Percentiles rank a stretch among this genome's conserved stretches.
Conservation (phyloP, 306 rosid species). For the Malus domestica region DNA sequence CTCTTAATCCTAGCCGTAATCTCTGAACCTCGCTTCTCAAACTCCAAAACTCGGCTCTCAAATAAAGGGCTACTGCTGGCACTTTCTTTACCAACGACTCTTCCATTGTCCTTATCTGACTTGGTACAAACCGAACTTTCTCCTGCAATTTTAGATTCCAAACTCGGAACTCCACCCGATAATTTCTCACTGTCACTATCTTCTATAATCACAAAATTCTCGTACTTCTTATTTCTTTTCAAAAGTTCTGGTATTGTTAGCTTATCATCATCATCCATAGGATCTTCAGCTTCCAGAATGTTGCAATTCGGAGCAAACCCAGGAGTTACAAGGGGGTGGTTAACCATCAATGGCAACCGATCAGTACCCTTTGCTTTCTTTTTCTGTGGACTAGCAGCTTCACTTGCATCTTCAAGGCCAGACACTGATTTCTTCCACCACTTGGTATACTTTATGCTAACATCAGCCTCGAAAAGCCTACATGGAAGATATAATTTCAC, state of each 20-base stretch:
- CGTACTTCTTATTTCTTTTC: background rate
- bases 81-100: background rate
- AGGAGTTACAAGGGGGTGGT: background rate
- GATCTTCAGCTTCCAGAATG: background rate
- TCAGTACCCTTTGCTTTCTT: background rate
- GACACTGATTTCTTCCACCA: constrained; percentile 15
- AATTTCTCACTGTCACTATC: background rate
- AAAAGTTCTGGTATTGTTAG: background rate
- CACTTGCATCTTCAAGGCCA: background rate
- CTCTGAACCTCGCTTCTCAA: background rate
- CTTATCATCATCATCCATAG: background rate
- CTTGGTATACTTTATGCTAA: constrained; percentile 4
- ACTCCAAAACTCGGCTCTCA: background rate
- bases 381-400: background rate
- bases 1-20: background rate
- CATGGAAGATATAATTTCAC: constrained; percentile 30
- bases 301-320: background rate
- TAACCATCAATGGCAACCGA: background rate
- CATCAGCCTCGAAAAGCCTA: constrained; percentile 24
- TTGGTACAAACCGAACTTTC: background rate
- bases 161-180: background rate
- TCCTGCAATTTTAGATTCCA: background rate
- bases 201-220: background rate
- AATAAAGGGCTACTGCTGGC: background rate
- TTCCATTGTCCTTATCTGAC: background rate